Percentiles rank a stretch among this genome's conserved stretches.
Conservation (phyloP, 2,329 filamentous ascomycete genomes). For the Fusarium nodosum region DNA sequence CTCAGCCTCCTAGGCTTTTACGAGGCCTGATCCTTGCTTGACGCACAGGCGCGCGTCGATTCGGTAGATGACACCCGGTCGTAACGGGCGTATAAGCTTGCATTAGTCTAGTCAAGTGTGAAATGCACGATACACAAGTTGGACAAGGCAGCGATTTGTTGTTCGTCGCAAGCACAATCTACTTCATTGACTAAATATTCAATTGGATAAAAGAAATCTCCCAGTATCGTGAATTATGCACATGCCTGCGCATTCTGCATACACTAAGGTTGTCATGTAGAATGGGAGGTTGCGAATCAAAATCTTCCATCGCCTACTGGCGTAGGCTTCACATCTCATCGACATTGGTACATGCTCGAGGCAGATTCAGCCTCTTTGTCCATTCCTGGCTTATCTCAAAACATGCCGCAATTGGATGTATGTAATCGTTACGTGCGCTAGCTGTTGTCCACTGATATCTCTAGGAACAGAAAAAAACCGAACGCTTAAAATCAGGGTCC, state of each 20-base stretch:
- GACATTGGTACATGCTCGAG: background rate
- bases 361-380: slow-evolving; percentile 20
- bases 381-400: slow-evolving; percentile 30
- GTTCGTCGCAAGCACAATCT: background rate
- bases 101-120: slow-evolving; percentile 15
- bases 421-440: slow-evolving; percentile 45
- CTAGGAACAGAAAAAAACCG: slow-evolving; percentile 9
- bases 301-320: slow-evolving; percentile 2
- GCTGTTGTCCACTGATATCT: slow-evolving; percentile 38
- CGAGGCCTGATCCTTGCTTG: slow-evolving; percentile 30
- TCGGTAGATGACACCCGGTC: slow-evolving; percentile 33
- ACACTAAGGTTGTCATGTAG: background rate
- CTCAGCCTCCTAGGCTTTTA: slow-evolving; percentile 2
- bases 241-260: background rate
- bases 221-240: background rate
- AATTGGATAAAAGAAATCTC: background rate
- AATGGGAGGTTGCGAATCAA: background rate
- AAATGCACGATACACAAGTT: slow-evolving; percentile 1
- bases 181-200: background rate
- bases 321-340: slow-evolving; percentile 6
- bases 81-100: slow-evolving; percentile 28
- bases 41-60: slow-evolving; percentile 29
- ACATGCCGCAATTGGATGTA: slow-evolving; percentile 41
- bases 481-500: slow-evolving; percentile 43
- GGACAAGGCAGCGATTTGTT: background rate